A percentile compares a stretch with the other conserved stretches of the same genome.
Conservation (phyloP, 1,284 basidiomycete species). For the Ustilago sp. region DNA sequence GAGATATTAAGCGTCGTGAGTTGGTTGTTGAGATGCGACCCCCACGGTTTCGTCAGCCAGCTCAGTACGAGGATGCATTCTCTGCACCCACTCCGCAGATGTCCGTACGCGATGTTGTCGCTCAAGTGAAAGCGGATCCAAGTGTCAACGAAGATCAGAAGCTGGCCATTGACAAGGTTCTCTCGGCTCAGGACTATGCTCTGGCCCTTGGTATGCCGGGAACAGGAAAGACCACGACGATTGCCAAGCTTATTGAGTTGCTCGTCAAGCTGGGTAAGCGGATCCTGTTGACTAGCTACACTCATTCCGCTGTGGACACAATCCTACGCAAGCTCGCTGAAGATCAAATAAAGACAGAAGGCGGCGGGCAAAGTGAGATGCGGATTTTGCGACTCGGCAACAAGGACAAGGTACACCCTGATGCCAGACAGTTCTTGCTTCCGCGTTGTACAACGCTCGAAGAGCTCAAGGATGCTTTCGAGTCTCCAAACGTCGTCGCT, state of each 20-base stretch:
- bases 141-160: constrained; percentile 82
- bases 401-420: constrained; percentile 80
- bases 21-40: constrained; percentile 83
- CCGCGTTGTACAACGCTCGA: constrained; percentile 72
- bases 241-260: constrained; percentile 85
- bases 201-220: constrained; percentile 97
- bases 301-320: constrained; percentile 96
- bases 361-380: constrained; percentile 20
- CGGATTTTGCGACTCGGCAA: constrained; percentile 86
- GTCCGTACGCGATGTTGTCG: background rate
- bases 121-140: constrained; percentile 22
- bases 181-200: constrained; percentile 88
- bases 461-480: constrained; percentile 77
- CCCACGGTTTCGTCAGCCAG: constrained; percentile 74
- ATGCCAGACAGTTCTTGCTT: constrained; percentile 76
- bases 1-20: constrained; percentile 73
- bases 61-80: constrained; percentile 6
- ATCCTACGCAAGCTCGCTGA: constrained; percentile 81
- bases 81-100: background rate
- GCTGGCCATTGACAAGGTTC: constrained; percentile 79
- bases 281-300: constrained; percentile 90
- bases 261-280: constrained; percentile 85
- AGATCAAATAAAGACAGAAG: constrained; percentile 71
- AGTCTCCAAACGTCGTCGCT: constrained; percentile 89
- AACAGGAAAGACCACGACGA: constrained; percentile 96